Evolutionary conservation across 1,139 yeast genomes (phyloP).

Genomic region (Blastobotrys raffinosifermentans): DNA sequence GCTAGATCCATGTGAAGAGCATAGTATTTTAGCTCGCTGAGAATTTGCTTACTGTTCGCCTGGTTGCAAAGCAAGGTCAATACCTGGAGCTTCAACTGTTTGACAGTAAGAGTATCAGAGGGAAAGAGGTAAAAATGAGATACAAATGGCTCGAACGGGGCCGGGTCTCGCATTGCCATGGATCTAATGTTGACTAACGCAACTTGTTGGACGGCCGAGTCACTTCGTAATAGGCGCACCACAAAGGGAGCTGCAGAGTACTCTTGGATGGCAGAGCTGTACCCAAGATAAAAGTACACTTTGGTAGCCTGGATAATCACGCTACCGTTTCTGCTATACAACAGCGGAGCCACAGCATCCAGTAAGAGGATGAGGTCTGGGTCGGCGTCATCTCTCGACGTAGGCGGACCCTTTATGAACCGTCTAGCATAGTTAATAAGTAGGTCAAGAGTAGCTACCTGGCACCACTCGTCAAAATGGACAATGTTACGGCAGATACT

Average conservation of each 20-base stretch:
- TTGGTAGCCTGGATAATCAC: constrained; percentile 59
- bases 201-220: constrained; percentile 30
- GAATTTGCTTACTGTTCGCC: constrained; percentile 45
- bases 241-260: constrained; percentile 48
- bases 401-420: constrained; percentile 30
- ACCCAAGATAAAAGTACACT: constrained; percentile 49
- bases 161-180: constrained; percentile 38
- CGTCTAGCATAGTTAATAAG: constrained; percentile 60
- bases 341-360: constrained; percentile 40
- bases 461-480: constrained; percentile 75
- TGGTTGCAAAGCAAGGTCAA: constrained; percentile 53
- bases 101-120: constrained; percentile 43
- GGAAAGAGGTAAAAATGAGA: constrained; percentile 57
- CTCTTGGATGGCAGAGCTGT: constrained; percentile 45
- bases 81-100: constrained; percentile 57
- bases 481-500: constrained; percentile 50
- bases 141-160: constrained; percentile 43
- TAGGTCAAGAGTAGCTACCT: constrained; percentile 52
- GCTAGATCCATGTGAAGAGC: constrained; percentile 45
- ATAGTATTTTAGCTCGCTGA: constrained; percentile 65
- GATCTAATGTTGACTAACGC: constrained; percentile 30
- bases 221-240: constrained; percentile 39
- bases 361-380: constrained; percentile 54
- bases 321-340: constrained; percentile 49
- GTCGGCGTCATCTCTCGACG: constrained; percentile 35